Conservation (phyloP, 2,329 filamentous ascomycete species). For the Penicillium sp. region DNA sequence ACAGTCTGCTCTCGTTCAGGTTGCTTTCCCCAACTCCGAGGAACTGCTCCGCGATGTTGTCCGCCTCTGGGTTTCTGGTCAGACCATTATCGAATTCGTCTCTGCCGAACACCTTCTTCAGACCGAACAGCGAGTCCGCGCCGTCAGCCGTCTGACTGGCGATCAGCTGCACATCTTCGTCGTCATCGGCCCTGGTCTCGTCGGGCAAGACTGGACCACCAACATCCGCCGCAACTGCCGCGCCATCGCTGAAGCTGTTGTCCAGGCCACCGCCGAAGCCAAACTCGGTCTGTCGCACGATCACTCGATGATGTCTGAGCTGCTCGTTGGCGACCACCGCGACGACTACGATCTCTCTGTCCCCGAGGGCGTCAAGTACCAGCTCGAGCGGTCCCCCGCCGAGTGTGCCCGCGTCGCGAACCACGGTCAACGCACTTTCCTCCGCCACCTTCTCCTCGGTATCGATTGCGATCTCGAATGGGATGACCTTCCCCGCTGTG, state of each 20-base stretch:
- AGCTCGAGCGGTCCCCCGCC: constrained; percentile 33
- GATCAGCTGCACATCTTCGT: constrained; percentile 33
- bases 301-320: constrained; percentile 37
- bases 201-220: constrained; percentile 29
- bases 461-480: constrained; percentile 23
- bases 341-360: constrained; percentile 31
- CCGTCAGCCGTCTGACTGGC: constrained; percentile 21
- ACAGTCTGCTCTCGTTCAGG: constrained; percentile 26
- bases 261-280: constrained; percentile 40
- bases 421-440: constrained; percentile 18
- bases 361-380: constrained; percentile 24
- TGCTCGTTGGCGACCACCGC: constrained; percentile 33
- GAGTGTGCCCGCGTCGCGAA: constrained; percentile 33
- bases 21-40: constrained; percentile 50
- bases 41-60: constrained; percentile 37
- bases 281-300: constrained; percentile 40
- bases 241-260: constrained; percentile 41
- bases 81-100: constrained; percentile 22
- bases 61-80: constrained; percentile 35
- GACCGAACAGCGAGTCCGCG: constrained; percentile 19
- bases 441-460: constrained; percentile 21
- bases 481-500: constrained; percentile 16
- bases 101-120: constrained; percentile 20
- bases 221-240: constrained; percentile 39
- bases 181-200: constrained; percentile 30